These are phyloP conservation scores for Mesembryanthemum crystallinum DNA, from an alignment of 148 eudicot genomes.

Conservation along the genomic window DNA sequence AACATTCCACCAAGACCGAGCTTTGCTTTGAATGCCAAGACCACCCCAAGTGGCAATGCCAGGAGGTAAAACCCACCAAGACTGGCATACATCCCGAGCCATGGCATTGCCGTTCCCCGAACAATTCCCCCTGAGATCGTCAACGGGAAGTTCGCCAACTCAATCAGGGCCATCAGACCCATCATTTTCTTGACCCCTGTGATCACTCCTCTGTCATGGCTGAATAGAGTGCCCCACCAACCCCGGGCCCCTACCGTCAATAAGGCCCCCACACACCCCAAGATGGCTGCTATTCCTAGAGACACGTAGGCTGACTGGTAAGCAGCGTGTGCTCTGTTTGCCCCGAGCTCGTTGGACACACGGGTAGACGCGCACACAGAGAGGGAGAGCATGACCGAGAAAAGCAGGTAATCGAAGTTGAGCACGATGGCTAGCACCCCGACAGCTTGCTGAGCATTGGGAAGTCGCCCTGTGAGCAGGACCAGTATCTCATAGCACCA, in stretches of 20 bases:
- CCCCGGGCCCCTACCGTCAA: conserved; percentile 49
- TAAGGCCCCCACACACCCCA: conserved; percentile 43
- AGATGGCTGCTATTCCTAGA: conserved; percentile 33
- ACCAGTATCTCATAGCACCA: conserved; percentile 82
- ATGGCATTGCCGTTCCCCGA: conserved; percentile 74
- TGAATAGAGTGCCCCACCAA: conserved; percentile 60
- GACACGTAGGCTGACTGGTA: conserved; percentile 50
- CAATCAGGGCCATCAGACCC: conserved; percentile 63
- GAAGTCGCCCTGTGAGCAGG: conserved; percentile 57
- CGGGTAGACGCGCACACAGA: conserved; percentile 74
- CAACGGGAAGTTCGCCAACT: conserved; percentile 66
- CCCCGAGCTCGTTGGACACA: conserved; percentile 79
- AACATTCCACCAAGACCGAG: conserved; percentile 72
- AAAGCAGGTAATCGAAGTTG: conserved; percentile 79
- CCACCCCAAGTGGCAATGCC: conserved; percentile 61
- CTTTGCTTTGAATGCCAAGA: conserved; percentile 50
- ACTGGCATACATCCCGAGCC: conserved; percentile 65
- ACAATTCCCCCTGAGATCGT: conserved; percentile 68
- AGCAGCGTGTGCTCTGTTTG: conserved; percentile 44
- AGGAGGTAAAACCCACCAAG: conserved; percentile 70
- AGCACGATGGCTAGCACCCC: conserved; percentile 74
- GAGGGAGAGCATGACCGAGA: conserved; percentile 63
- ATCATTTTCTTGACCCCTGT: conserved; percentile 56
- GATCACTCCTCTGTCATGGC: conserved; percentile 48
- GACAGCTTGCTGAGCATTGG: conserved; percentile 53